Base-by-base conservation (phyloP, 2,329 filamentous ascomycete species). In the Chaetomiaceae sp. region DNA sequence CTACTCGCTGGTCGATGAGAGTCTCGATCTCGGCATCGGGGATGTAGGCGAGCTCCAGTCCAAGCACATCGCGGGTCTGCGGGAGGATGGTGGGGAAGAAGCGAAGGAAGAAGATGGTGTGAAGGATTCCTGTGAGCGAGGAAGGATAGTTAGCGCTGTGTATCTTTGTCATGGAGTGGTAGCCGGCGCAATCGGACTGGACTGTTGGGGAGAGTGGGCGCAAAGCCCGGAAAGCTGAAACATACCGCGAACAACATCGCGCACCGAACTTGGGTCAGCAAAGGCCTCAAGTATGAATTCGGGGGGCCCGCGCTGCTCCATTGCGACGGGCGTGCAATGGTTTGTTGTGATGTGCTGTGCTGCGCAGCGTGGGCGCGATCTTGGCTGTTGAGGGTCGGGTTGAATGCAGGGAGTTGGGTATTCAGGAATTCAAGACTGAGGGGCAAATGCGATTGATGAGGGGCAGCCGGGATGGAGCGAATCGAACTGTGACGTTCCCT, bases 61-160 rank as follows among this genome's bases (percentile, higher is more conserved):
- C 90, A 56, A 96, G 83, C 53, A 96, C 82, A 62, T 96, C 90
- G 69, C 88, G 84, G 53, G 88, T 89, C 53, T 81, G 79, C 6
- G 93, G 91, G 34, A 79, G 74, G 58, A 96, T 78, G 48, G 88
- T 83, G 47, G 88, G 88, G 74, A 97, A 96, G 78, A 91, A 95
- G 62, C 93, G 86, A 72, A 96, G 90, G 77, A 97, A 97, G 80
- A 97, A 98, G 66, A 97, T 96, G 41, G 90, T 94, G 67, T 96
- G 90, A 40, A 97, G 78, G 64, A 96, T 86, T 54, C 86, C 91
- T 95, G 60, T 30, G 11, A 5, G 34, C 8, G 20, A 26, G 17
- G 22, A 27, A 10, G 14, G 34, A 11, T 38, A 22, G 39, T 45
- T 39, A 34, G 45, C 45, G 38, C 55, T 48, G n/a, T 47, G 29